Percentiles rank a stretch among this genome's conserved stretches.
Conservation (phyloP, 1,284 basidiomycete species). For the Leccinum solheimii region DNA sequence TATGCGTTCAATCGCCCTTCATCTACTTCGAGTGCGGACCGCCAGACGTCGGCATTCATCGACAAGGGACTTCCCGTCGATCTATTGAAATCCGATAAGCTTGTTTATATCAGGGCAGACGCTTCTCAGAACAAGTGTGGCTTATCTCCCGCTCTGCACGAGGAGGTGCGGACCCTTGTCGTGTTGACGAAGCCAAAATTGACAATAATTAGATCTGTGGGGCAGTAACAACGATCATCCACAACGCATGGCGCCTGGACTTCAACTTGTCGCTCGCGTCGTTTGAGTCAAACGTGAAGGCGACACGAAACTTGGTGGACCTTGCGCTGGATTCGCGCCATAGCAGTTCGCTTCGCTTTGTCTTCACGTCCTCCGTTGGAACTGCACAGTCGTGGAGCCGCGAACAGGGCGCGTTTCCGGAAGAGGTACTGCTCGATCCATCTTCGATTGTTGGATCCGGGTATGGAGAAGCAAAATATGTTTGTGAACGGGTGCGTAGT, state of each 20-base stretch:
- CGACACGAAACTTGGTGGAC: slow-evolving; percentile 9
- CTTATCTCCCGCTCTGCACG: neutral
- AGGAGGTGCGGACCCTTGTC: too few species aligned
- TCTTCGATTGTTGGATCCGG: slow-evolving; percentile 1
- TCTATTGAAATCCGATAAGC: slow-evolving; percentile 1
- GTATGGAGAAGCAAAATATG: slow-evolving; percentile 13
- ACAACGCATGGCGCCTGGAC: slow-evolving; percentile 17
- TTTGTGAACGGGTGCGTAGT: slow-evolving; percentile 11
- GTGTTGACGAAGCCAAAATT: neutral
- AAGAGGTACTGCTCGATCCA: slow-evolving; percentile 9
- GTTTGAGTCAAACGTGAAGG: slow-evolving; percentile 8
- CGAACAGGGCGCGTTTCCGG: slow-evolving; percentile 5
- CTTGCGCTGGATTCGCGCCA: slow-evolving; percentile 7
- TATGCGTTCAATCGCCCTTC: slow-evolving; percentile 14
- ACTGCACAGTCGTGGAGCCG: slow-evolving; percentile 8
- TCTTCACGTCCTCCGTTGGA: slow-evolving; percentile 11
- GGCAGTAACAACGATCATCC: slow-evolving; percentile 8
- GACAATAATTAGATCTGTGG: neutral
- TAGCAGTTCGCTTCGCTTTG: neutral
- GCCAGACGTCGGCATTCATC: slow-evolving; percentile 6
- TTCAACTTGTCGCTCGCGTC: slow-evolving; percentile 11
- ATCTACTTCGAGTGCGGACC: slow-evolving; percentile 2
- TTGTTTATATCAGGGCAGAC: slow-evolving; percentile 12
- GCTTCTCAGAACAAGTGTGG: slow-evolving; percentile 9
- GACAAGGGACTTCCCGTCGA: slow-evolving; percentile 2